These are phyloP conservation scores for Eutrema heterophyllum DNA, from an alignment of 345 rosid species.

Conservation along the genomic window DNA sequence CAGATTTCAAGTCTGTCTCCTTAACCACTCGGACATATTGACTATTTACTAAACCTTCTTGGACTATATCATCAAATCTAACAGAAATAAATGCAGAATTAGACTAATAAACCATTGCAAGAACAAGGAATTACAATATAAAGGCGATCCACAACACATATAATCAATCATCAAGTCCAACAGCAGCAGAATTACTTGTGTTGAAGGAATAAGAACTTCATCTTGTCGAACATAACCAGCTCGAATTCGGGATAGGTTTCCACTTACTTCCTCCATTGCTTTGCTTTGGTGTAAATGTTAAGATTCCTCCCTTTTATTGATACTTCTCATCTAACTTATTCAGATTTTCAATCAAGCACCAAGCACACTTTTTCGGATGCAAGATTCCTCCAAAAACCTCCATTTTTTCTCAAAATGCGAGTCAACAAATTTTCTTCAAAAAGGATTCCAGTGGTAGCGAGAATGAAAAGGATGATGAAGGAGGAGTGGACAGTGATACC, in stretches of 20 bases:
- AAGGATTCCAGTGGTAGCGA: slow-evolving; percentile 37
- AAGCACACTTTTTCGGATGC: too few relatives aligned
- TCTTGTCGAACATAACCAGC: too few relatives aligned
- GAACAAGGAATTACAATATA: background rate
- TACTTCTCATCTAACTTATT: too few relatives aligned
- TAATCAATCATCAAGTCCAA: background rate
- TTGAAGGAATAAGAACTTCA: too few relatives aligned
- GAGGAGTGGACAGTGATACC: slow-evolving; percentile 47
- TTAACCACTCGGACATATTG: slow-evolving; percentile 98
- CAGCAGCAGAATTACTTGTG: too few relatives aligned
- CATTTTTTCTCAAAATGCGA: too few relatives aligned
- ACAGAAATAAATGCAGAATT: background rate
- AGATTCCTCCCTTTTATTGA: too few relatives aligned
- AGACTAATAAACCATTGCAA: background rate
- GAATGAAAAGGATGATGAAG: slow-evolving; percentile 41
- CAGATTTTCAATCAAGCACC: too few relatives aligned
- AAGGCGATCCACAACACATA: background rate
- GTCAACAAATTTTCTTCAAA: background rate
- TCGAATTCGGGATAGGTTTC: too few relatives aligned
- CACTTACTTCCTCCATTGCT: too few relatives aligned
- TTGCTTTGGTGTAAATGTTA: too few relatives aligned
- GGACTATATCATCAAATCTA: background rate
- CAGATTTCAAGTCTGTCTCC: slow-evolving; percentile 96
- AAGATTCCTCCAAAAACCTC: too few relatives aligned
- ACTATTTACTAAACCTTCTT: background rate